phyloP scores from a whole-genome alignment of 306 rosid genomes.

The Trifolium repens region DNA sequence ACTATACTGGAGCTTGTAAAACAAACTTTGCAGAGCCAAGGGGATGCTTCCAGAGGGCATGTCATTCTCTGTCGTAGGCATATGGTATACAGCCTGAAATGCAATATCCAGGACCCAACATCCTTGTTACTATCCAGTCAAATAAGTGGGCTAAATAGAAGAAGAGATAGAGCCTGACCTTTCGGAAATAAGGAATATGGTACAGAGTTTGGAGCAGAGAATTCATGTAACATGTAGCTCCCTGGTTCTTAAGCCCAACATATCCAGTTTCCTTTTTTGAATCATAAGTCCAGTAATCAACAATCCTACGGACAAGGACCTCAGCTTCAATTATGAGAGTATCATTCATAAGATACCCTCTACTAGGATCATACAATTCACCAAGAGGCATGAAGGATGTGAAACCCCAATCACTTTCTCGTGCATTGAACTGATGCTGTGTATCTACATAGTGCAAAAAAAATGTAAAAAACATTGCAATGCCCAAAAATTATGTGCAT shows the following conservation, averaged over 20 bases:
- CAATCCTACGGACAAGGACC: constrained; percentile 82
- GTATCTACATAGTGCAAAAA: constrained; percentile 67
- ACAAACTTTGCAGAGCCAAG: constrained; percentile 84
- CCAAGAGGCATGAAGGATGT: constrained; percentile 92
- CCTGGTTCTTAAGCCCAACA: constrained; percentile 93
- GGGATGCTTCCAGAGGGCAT: constrained; percentile 91
- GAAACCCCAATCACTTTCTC: constrained; percentile 98
- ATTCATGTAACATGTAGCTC: constrained; percentile 95
- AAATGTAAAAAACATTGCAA: constrained; percentile 38
- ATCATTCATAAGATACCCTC: constrained; percentile 84
- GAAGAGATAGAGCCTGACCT: constrained; percentile 54
- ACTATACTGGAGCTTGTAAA: constrained; percentile 90
- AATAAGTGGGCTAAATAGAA: constrained; percentile 27
- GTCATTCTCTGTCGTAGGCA: constrained; percentile 95
- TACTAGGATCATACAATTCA: constrained; percentile 77
- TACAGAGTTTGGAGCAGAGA: constrained; percentile 86
- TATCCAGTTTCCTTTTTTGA: constrained; percentile 91
- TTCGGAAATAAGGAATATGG: constrained; percentile 87
- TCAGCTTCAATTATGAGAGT: constrained; percentile 78
- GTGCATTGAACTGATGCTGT: constrained; percentile 85
- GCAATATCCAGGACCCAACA: constrained; percentile 37
- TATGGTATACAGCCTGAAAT: constrained; percentile 92
- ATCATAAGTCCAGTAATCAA: constrained; percentile 87
- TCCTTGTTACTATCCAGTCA: constrained; percentile 38
- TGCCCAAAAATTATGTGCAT: constrained; percentile 28